Base-by-base conservation (phyloP, 176 grass and related monocot genomes). In the Rhynchospora pubera region DNA sequence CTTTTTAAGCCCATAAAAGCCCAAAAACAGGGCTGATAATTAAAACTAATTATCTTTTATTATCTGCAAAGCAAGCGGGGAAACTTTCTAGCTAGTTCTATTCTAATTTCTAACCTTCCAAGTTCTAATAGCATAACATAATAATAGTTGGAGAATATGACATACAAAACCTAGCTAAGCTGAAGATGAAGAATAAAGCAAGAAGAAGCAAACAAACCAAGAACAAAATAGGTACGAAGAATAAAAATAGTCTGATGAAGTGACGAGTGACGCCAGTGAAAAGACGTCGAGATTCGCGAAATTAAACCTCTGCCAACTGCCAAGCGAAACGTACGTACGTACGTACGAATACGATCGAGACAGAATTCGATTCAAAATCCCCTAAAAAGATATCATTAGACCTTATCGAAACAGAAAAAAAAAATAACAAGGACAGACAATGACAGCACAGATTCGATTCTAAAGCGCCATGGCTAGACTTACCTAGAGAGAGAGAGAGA, bases 201-300 rank as follows among this genome's bases (percentile, higher is more conserved):
- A 39, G 3, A 39, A 39, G 14, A 42, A 24, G 28, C 63, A 6
- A 59, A 30, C 13, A 30, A 28, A 24, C 0, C 12, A 65, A 21
- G 5, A 30, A 42, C 34, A 69, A 44, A 68, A 69, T 45, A 18
- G 2, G 39, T 70, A 46, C 6, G 32, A n/a, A 70, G 19, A 70
- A 19, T 11, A 70, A 70, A 70, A 70, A 14, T 24, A 3, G 72
- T 56, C 50, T 77, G 23, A 77, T 56, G 14, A 50, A 72, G 9
- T 32, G 72, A 77, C 24, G 14, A 11, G 23, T 77, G 48, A 7
- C 72, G 12, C 22, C 21, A 32, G 6, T 30, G 50, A 77, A 52
- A 77, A 77, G 72, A 77, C 23, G 72, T 77, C 72, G 30, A 56
- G 22, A 77, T 77, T 75, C 47, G 72, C 56, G 72, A 56, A 74